Conservation (phyloP, 2,329 filamentous ascomycete genomes). For the Penicillium sp. region DNA sequence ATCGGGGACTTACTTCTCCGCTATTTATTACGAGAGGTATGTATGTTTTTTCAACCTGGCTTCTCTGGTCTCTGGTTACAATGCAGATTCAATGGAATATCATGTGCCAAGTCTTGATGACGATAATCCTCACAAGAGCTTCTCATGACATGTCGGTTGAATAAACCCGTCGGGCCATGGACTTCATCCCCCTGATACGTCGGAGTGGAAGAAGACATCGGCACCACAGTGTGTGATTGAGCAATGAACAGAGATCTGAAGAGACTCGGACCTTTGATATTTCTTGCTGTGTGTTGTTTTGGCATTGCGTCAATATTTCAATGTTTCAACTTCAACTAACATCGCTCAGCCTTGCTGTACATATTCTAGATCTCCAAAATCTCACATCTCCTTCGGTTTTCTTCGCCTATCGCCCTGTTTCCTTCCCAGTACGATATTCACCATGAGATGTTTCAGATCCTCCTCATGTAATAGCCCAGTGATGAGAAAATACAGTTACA, state of each 20-base stretch:
- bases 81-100: conserved; percentile 6
- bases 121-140: conserved; percentile 41
- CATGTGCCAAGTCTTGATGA: conserved; percentile 39
- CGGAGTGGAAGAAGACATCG: conserved; percentile 41
- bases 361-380: neutral
- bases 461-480: conserved; percentile 15
- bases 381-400: neutral
- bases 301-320: neutral
- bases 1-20: neutral
- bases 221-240: conserved; percentile 42
- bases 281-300: neutral
- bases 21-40: neutral
- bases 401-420: neutral
- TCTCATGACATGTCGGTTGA: conserved; percentile 37
- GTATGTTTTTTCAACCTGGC: neutral
- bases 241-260: conserved; percentile 50
- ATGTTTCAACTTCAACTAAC: conserved; percentile 1
- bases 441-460: neutral
- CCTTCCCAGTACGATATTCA: neutral
- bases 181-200: conserved; percentile 37
- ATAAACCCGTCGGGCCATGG: conserved; percentile 25
- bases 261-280: conserved; percentile 28
- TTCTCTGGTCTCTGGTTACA: neutral
- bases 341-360: neutral
- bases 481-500: conserved; percentile 26